phyloP scores from a whole-genome alignment of 2,329 filamentous ascomycete genomes.

The Moelleriella libera region DNA sequence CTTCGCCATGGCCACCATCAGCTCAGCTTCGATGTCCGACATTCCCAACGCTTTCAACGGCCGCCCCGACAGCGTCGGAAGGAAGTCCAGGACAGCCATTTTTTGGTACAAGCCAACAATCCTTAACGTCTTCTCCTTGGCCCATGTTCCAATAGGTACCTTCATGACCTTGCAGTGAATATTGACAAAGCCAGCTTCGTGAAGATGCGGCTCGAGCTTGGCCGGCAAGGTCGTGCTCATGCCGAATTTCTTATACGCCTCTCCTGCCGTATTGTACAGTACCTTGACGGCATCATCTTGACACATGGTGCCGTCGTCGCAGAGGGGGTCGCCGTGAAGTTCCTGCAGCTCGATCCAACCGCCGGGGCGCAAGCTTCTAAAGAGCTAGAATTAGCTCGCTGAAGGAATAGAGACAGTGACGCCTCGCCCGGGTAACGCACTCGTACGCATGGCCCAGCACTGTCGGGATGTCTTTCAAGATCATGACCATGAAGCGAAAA shows the following conservation, averaged over 20 bases:
- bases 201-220: slow-evolving; percentile 6
- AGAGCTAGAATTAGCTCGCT: neutral
- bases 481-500: slow-evolving; percentile 10
- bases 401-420: neutral
- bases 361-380: slow-evolving; percentile 20
- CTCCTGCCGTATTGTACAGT: slow-evolving; percentile 5
- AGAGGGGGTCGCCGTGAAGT: slow-evolving; percentile 16
- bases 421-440: slow-evolving; percentile 4
- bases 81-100: slow-evolving; percentile 18
- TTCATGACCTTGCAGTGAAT: slow-evolving; percentile 19
- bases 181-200: slow-evolving; percentile 8
- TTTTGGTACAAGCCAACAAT: slow-evolving; percentile 24
- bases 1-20: slow-evolving; percentile 12
- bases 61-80: slow-evolving; percentile 20
- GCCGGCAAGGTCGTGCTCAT: slow-evolving; percentile 8
- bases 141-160: slow-evolving; percentile 23
- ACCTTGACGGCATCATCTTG: slow-evolving; percentile 5
- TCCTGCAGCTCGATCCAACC: slow-evolving; percentile 30
- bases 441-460: slow-evolving; percentile 7
- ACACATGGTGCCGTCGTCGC: slow-evolving; percentile 19
- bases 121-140: slow-evolving; percentile 16
- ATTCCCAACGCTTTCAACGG: slow-evolving; percentile 17
- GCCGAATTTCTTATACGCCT: slow-evolving; percentile 7
- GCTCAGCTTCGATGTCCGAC: slow-evolving; percentile 13
- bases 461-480: slow-evolving; percentile 7